Conservation (phyloP, 441 rosid genomes). For the Pelargonium myrrhifolium region DNA sequence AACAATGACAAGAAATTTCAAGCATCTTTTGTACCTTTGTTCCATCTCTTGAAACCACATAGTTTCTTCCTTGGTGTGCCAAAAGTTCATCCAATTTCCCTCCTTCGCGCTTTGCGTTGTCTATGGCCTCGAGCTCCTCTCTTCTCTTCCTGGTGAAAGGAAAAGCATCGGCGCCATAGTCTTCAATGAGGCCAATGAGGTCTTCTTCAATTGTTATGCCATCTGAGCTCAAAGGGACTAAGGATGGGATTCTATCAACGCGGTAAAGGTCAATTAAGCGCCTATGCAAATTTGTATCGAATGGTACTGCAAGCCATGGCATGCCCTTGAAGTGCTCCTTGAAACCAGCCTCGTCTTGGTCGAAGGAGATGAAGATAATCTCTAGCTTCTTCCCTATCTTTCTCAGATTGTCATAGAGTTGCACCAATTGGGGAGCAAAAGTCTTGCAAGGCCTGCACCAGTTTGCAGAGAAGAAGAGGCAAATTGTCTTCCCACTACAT, state of each 20-base stretch:
- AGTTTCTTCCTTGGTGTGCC: slow-evolving; percentile 40
- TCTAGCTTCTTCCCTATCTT: slow-evolving; percentile 43
- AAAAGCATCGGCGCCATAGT: slow-evolving; percentile 62
- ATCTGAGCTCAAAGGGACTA: slow-evolving; percentile 42
- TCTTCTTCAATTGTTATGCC: slow-evolving; percentile 43
- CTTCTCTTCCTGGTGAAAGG: slow-evolving; percentile 61
- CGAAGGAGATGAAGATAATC: slow-evolving; percentile 63
- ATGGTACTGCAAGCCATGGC: slow-evolving; percentile 80
- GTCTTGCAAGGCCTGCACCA: slow-evolving; percentile 77
- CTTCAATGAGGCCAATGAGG: slow-evolving; percentile 51
- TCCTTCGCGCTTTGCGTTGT: slow-evolving; percentile 47
- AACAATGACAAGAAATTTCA: too few relatives aligned
- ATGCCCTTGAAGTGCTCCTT: slow-evolving; percentile 57
- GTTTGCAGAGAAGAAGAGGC: slow-evolving; percentile 75
- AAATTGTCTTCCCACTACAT: slow-evolving; percentile 40
- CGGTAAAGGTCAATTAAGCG: slow-evolving; percentile 34
- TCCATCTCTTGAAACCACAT: slow-evolving; percentile 40
- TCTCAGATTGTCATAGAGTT: slow-evolving; percentile 38
- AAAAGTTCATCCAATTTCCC: slow-evolving; percentile 55
- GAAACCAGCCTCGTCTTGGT: slow-evolving; percentile 51
- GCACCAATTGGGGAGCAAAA: slow-evolving; percentile 56
- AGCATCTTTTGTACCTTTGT: slow-evolving; percentile 36
- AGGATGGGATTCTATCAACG: slow-evolving; percentile 52
- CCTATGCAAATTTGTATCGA: slow-evolving; percentile 34
- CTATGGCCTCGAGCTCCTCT: slow-evolving; percentile 53